A percentile compares a stretch with the other conserved stretches of the same genome.
phyloP scores from a whole-genome alignment of 192 early-diverging fungal species.

The Linnemannia exigua region DNA sequence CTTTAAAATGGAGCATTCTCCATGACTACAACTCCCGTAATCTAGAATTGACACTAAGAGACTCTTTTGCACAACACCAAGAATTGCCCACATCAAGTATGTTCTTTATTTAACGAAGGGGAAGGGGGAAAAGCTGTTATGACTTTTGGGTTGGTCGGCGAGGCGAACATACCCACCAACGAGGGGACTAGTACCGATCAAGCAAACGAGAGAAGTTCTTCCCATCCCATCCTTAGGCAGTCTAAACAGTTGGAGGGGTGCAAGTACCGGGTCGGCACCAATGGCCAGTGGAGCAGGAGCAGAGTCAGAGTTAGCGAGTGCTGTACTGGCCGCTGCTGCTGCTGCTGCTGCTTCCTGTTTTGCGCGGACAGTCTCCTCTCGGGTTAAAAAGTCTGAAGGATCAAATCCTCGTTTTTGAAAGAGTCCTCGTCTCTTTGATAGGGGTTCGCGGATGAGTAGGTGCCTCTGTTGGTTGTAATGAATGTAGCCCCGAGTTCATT shows the following conservation, averaged over 20 bases:
- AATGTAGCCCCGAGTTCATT: background rate
- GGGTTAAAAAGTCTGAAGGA: background rate
- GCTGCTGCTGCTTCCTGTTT: background rate
- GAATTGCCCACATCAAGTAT: too few species aligned
- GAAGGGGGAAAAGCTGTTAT: background rate
- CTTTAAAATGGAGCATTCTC: background rate
- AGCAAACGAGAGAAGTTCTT: too few species aligned
- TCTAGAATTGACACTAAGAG: too few species aligned
- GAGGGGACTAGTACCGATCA: too few species aligned
- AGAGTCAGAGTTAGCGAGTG: background rate
- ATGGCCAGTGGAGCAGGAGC: background rate
- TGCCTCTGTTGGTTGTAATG: background rate
- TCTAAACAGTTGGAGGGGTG: background rate
- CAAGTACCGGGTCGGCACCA: background rate
- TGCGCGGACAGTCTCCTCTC: background rate
- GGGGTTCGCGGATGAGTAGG: background rate
- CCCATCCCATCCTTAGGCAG: background rate
- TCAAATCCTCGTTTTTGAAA: background rate
- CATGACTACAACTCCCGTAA: too few species aligned
- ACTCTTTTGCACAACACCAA: too few species aligned
- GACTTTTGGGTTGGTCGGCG: background rate
- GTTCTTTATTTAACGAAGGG: too few species aligned
- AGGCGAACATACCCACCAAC: background rate
- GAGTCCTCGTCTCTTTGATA: background rate
- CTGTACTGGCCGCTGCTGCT: background rate